Base-by-base conservation (phyloP, 2,329 filamentous ascomycete species). In the Bipolaris cookei region DNA sequence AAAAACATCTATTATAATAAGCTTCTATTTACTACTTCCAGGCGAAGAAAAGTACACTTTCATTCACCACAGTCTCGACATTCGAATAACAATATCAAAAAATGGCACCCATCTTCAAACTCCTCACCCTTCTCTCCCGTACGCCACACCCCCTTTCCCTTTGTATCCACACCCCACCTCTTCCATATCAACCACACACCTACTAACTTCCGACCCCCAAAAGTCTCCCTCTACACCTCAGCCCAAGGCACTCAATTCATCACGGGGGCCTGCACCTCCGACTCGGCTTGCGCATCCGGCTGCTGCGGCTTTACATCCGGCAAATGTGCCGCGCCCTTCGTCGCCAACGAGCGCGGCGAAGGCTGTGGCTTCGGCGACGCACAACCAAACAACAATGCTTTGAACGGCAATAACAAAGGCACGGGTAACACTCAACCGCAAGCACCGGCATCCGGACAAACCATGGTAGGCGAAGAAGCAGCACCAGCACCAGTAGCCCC, bases 321-420 rank as follows among this genome's bases (percentile, higher is more conserved):
- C 16, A 73, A 72, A 52, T 74, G 71, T 39, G 71, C 71, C 3
- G 71, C 75, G 3, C 59, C 71, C 5, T 59, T 73, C 14, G 65
- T 74, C 7, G 74, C 74, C 5, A 69, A 74, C 39, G 69, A 76
- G 47, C 63, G 73, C 11, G 73, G 73, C 56, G 72, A 70, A 20
- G 73, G 73, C 5, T 77, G 75, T 51, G 75, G 75, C 3, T 75
- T 75, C 30, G 74, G 74, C n/a, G 59, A 75, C 56, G 68, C 67
- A 13, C 62, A 70, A 32, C 70, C 73, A 7, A 76, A 76, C 54
- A 64, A 72, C 45, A 65, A 70, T 54, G 70, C 71, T 41, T 64
- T 69, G 5, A 56, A 67, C 23, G 67, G 59, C 30, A 44, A 51
- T 6, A 61, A 55, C 18, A 37, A 43, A 28, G 58, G 48, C 28